phyloP scores from a whole-genome alignment of 345 rosid species.

The Cardamine occulta region DNA sequence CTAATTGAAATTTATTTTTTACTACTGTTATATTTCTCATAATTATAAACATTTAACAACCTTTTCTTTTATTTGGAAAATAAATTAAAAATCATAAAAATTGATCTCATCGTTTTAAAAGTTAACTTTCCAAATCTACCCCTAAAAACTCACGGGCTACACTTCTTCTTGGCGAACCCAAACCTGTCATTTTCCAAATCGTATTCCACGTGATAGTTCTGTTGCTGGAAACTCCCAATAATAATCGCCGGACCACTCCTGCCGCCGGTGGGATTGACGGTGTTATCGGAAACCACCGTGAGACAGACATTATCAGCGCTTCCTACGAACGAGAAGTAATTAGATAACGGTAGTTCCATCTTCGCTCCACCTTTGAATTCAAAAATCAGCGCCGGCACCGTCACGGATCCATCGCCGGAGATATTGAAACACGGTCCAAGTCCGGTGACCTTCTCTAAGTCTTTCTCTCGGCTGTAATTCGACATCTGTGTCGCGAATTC shows the following conservation, averaged over 20 bases:
- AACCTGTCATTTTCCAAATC: constrained; percentile 72
- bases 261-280: constrained; percentile 31
- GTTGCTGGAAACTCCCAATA: constrained; percentile 83
- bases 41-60: constrained; percentile 32
- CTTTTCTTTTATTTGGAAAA: constrained; percentile 16
- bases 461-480: constrained; percentile 51
- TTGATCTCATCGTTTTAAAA: neutral
- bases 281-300: constrained; percentile 51
- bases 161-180: constrained; percentile 65
- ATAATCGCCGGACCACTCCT: constrained; percentile 75
- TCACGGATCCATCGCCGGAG: constrained; percentile 47
- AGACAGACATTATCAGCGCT: constrained; percentile 48
- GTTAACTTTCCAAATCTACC: constrained; percentile 27
- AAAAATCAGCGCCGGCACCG: constrained; percentile 57
- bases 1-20: neutral
- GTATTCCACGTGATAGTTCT: constrained; percentile 73
- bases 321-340: constrained; percentile 59
- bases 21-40: constrained; percentile 17
- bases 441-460: constrained; percentile 55
- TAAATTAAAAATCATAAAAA: constrained; percentile 33
- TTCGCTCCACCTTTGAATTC: constrained; percentile 85
- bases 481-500: constrained; percentile 69
- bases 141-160: constrained; percentile 44
- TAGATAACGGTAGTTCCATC: constrained; percentile 64
- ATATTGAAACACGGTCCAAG: constrained; percentile 71